phyloP scores from a whole-genome alignment of 495 filamentous ascomycete species.

The Astrocystis sublimbata region DNA sequence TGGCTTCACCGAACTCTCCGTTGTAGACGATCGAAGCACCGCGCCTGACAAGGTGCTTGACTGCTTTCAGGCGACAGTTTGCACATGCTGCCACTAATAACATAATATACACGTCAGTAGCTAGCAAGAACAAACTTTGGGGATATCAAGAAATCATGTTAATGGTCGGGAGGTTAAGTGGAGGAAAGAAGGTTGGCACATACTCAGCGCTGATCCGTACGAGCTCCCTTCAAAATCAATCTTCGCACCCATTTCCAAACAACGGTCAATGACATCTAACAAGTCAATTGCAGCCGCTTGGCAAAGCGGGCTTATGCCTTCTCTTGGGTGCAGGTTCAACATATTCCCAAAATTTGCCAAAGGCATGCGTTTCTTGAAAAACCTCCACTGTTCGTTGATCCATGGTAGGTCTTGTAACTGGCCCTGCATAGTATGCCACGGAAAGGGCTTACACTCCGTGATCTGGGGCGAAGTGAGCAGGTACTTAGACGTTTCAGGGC shows the following conservation, averaged over 20 bases:
- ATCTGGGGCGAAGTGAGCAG: neutral
- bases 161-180: no score
- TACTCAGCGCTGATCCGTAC: neutral
- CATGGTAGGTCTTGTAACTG: neutral
- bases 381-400: neutral
- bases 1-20: neutral
- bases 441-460: neutral
- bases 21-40: neutral
- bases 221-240: constrained; percentile 1
- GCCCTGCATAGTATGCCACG: neutral
- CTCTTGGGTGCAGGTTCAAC: neutral
- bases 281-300: neutral
- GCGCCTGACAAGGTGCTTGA: neutral
- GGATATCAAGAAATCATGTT: neutral
- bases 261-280: neutral
- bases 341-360: neutral
- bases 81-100: constrained; percentile 1
- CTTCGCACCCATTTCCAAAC: neutral
- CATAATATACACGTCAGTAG: neutral
- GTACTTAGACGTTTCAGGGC: neutral
- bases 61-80: neutral
- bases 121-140: neutral
- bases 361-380: neutral
- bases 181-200: neutral
- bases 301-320: neutral